phyloP scores from a whole-genome alignment of 345 rosid genomes.

The Hibiscus syriacus region DNA sequence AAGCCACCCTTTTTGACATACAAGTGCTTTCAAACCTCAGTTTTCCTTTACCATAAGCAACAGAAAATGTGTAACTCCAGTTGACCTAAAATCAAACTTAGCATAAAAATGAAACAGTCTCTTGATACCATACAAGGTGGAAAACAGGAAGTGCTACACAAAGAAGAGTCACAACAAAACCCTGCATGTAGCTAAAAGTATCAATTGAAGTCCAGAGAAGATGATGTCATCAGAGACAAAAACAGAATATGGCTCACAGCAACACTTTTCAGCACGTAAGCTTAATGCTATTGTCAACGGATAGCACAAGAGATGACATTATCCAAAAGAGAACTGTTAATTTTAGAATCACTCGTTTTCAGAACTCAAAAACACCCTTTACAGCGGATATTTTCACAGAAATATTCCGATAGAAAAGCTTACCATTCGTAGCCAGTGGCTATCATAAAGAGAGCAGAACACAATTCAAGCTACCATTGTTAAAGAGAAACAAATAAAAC shows the following conservation, averaged over 20 bases:
- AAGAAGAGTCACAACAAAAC: neutral
- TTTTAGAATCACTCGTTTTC: neutral
- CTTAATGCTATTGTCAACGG: neutral
- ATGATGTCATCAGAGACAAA: no score
- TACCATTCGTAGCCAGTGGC: neutral
- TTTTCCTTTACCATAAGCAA: neutral
- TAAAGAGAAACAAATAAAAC: neutral
- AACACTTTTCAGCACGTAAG: neutral
- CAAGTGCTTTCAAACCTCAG: neutral
- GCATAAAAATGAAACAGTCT: neutral
- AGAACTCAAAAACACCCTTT: neutral
- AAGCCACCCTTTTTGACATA: neutral
- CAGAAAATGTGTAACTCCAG: neutral
- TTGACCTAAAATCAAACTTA: neutral
- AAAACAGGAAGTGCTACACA: neutral
- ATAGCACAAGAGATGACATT: neutral
- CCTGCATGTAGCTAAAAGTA: neutral
- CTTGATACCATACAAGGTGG: neutral
- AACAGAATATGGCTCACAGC: neutral
- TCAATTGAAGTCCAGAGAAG: conserved; percentile 3
- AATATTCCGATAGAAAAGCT: neutral
- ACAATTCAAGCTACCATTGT: neutral
- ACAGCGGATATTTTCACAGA: neutral
- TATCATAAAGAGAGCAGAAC: neutral
- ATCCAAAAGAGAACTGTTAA: neutral